Evolutionary conservation across 2,329 filamentous ascomycete genomes (phyloP), one percentile per base, ranked within the genome.

Genomic region (Penicillium sp.): DNA sequence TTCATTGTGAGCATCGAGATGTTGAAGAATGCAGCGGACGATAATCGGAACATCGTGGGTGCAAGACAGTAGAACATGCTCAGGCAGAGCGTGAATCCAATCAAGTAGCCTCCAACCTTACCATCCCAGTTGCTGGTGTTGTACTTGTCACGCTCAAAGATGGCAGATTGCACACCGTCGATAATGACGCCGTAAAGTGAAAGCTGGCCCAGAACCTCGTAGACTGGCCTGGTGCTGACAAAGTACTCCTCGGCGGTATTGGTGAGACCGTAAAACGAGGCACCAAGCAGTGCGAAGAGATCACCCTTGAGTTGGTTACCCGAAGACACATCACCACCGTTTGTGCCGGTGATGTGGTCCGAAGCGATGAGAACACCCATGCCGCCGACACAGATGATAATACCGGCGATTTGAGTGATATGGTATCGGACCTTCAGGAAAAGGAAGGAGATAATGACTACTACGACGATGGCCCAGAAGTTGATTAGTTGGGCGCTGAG

Each of bases 391-490:
- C 90, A 95, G 74, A 98, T 80, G 48, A 97, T 70, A 73, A 99
- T 98, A 55, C 95, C 95, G 31, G 85, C 65, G 67, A 96, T 86
- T 80, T 98, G 95, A 57, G 90, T 86, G 72, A 85, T 80, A 78
- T 92, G 91, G 82, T 99, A 99, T 68, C 95, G 90, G 45, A 99
- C 95, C 64, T 83, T 84, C 56, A 99, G 85, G 66, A 97, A 81
- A 62, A 87, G 64, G 77, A 96, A 93, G 27, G 91, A 96, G 63
- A 97, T 78, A 59, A 90, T 71, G 21, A 98, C 91, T 22, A 99
- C 95, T 61, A 93, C 87, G 50, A 96, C 90, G 65, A 99, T 98
- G 66, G 93, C 90, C 93, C 93, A 98, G 79, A 98, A 98, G 82
- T 97, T 97, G 78, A 99, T 91, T 52, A 99, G 84, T 81, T 98